These are phyloP conservation scores for Dactylellina parvicollis DNA, from an alignment of 2,329 filamentous ascomycete genomes.

Conservation along the genomic window DNA sequence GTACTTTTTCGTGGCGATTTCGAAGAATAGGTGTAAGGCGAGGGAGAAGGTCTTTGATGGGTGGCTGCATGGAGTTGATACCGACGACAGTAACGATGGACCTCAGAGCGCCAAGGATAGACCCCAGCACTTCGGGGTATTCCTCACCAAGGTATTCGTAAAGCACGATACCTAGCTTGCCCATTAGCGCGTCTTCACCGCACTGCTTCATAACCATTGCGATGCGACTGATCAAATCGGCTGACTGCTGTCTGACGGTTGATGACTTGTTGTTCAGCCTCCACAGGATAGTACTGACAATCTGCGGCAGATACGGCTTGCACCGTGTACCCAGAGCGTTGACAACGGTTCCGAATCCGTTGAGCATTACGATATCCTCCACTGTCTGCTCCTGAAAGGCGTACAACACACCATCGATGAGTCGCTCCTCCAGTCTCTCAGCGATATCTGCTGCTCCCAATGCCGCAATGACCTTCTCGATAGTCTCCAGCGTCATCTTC, in stretches of 20 bases:
- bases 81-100: conserved; percentile 98
- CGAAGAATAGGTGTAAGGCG: conserved; percentile 96
- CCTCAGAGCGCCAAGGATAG: conserved; percentile 91
- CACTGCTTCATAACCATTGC: conserved; percentile 99
- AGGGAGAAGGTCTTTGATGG: conserved; percentile 93
- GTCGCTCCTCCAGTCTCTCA: conserved; percentile 87
- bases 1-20: conserved; percentile 98
- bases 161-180: conserved; percentile 90
- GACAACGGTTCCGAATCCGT: conserved; percentile 96
- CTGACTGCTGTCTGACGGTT: conserved; percentile 94
- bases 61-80: conserved; percentile 97
- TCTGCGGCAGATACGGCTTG: conserved; percentile 96
- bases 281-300: conserved; percentile 96
- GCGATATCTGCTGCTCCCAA: conserved; percentile 93
- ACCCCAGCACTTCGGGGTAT: conserved; percentile 96
- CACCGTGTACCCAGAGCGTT: conserved; percentile 92
- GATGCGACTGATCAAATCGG: conserved; percentile 94
- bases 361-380: conserved; percentile 94
- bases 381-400: conserved; percentile 98
- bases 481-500: conserved; percentile 98
- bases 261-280: conserved; percentile 97
- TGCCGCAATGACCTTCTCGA: conserved; percentile 94
- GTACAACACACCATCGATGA: conserved; percentile 93
- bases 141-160: conserved; percentile 99
- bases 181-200: conserved; percentile 93